phyloP scores from a whole-genome alignment of 164 flowering plant genomes.

The Vitis cinerea region DNA sequence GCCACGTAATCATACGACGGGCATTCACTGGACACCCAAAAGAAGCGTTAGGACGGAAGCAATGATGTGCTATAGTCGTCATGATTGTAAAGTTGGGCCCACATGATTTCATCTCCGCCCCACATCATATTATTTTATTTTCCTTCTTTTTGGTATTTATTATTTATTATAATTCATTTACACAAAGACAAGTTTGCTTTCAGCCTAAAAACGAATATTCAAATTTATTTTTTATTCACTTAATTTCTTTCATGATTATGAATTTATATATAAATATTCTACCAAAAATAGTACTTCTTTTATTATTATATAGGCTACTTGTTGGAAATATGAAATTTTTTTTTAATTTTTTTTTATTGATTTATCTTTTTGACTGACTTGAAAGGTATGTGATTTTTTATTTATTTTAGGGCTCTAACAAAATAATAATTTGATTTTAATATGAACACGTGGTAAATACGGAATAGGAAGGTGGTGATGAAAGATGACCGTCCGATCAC shows the following conservation, averaged over 20 bases:
- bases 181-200: slow-evolving; percentile 12
- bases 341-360: neutral
- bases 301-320: too few relatives aligned
- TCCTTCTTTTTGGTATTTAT: neutral
- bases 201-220: too few relatives aligned
- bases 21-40: slow-evolving; percentile 1
- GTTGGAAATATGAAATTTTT: neutral
- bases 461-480: neutral
- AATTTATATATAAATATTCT: too few relatives aligned
- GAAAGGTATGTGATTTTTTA: too few relatives aligned
- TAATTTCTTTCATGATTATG: too few relatives aligned
- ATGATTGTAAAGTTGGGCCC: slow-evolving; percentile 13
- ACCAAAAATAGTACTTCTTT: too few relatives aligned
- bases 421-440: too few relatives aligned
- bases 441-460: too few relatives aligned
- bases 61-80: slow-evolving; percentile 22
- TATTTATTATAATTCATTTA: slow-evolving; percentile 7
- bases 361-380: too few relatives aligned
- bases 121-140: slow-evolving; percentile 10
- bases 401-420: too few relatives aligned
- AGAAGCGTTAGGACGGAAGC: slow-evolving; percentile 16
- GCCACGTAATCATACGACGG: slow-evolving; percentile 27
- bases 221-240: too few relatives aligned
- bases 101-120: slow-evolving; percentile 14
- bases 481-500: neutral